These are phyloP conservation scores for Craterostigma plantagineum DNA, from an alignment of 257 asterid species.

Conservation along the genomic window DNA sequence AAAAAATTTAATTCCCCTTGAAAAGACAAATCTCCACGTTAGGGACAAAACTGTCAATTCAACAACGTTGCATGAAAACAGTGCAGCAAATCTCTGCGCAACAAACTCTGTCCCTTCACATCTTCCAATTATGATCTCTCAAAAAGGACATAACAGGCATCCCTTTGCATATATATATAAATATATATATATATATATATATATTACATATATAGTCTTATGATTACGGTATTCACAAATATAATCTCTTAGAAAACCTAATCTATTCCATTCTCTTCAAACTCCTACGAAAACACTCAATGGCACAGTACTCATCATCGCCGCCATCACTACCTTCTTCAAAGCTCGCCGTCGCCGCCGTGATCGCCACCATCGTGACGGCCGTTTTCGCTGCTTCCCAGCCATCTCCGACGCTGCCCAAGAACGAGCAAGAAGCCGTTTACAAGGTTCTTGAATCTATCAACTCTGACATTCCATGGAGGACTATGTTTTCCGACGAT, in stretches of 20 bases:
- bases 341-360: not conserved
- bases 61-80: slow-evolving; percentile 13
- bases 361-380: slow-evolving; percentile 4
- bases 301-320: not conserved
- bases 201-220: no score
- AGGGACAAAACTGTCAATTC: slow-evolving; percentile 13
- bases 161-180: no score
- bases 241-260: no score
- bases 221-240: not conserved
- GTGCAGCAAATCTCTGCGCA: slow-evolving; percentile 29
- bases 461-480: slow-evolving; percentile 51
- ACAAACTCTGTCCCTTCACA: slow-evolving; percentile 14
- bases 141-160: slow-evolving; percentile 21
- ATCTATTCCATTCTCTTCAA: not conserved
- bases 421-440: slow-evolving; percentile 55
- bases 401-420: slow-evolving; percentile 30
- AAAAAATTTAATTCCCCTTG: not conserved
- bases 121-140: slow-evolving; percentile 15
- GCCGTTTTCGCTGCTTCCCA: slow-evolving; percentile 22
- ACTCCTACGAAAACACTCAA: not conserved
- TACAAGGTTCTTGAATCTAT: slow-evolving; percentile 46
- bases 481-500: slow-evolving; percentile 58
- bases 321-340: not conserved
- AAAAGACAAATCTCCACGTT: not conserved
- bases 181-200: no score